Percentiles rank a stretch among this genome's conserved stretches.
These are phyloP conservation scores for Ophiocordyceps camponoti-leonardi DNA, from an alignment of 2,329 filamentous ascomycete genomes.

Conservation along the genomic window DNA sequence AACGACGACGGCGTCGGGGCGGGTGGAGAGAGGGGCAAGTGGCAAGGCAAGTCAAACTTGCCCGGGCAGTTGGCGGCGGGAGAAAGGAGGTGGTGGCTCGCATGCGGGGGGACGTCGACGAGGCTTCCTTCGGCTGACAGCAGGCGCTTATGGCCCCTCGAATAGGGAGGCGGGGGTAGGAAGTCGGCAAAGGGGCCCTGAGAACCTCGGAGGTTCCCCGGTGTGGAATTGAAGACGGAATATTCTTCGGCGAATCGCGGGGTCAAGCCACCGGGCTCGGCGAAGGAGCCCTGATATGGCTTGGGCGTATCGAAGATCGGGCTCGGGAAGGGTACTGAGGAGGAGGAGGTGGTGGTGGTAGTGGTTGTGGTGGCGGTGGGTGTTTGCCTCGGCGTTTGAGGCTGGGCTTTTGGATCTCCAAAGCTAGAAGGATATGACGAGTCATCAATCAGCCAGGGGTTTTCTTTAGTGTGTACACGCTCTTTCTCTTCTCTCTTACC, in stretches of 20 bases:
- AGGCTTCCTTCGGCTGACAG: constrained; percentile 32
- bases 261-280: constrained; percentile 36
- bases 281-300: constrained; percentile 25
- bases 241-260: constrained; percentile 48
- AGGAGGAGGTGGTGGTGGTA: too few relatives aligned
- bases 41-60: constrained; percentile 10
- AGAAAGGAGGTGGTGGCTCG: too few relatives aligned
- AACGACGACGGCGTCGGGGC: constrained; percentile 3
- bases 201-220: constrained; percentile 34
- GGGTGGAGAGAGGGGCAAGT: background rate
- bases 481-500: constrained; percentile 18
- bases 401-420: constrained; percentile 45
- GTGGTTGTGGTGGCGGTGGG: constrained; percentile 39
- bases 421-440: constrained; percentile 31
- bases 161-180: constrained; percentile 15
- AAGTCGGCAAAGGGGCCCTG: constrained; percentile 29
- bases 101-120: constrained; percentile 40
- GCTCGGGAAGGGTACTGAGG: constrained; percentile 34
- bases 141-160: constrained; percentile 27
- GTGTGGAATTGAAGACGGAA: constrained; percentile 47
- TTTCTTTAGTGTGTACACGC: too few relatives aligned
- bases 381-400: constrained; percentile 40
- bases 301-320: constrained; percentile 40
- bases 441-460: too few relatives aligned
- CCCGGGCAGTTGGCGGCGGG: constrained; percentile 34